Conservation (phyloP, 108 stramenopile genomes). For the Pseudonitzschia delicatissima region DNA sequence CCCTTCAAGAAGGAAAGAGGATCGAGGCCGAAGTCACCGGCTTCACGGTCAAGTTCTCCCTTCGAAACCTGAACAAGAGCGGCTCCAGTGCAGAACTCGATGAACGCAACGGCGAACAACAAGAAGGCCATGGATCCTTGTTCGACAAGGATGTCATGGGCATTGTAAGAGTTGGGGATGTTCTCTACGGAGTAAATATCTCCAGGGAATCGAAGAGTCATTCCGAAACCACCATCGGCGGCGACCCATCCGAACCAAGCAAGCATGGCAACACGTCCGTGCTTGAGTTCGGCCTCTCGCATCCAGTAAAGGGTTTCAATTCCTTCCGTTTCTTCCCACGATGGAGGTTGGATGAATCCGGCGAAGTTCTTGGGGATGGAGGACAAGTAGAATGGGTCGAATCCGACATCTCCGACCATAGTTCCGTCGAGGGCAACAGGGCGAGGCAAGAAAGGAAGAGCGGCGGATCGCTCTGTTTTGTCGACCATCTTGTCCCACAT, state of each 20-base stretch:
- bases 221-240: conserved; percentile 75
- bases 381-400: conserved; percentile 92
- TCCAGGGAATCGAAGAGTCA: conserved; percentile 81
- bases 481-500: conserved; percentile 90
- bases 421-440: conserved; percentile 86
- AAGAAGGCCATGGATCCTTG: conserved; percentile 85
- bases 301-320: conserved; percentile 88
- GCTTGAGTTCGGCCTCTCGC: conserved; percentile 90
- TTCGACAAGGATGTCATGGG: conserved; percentile 74
- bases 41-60: conserved; percentile 87
- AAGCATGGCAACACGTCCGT: conserved; percentile 84
- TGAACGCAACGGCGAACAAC: conserved; percentile 61
- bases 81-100: conserved; percentile 78
- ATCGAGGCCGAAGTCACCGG: conserved; percentile 89
- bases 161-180: conserved; percentile 81
- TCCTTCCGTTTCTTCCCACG: conserved; percentile 80
- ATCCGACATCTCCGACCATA: conserved; percentile 87
- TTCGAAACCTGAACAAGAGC: conserved; percentile 86
- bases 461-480: conserved; percentile 68
- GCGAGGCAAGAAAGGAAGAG: conserved; percentile 84
- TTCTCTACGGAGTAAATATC: conserved; percentile 61
- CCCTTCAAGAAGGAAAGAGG: conserved; percentile 81
- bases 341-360: conserved; percentile 89
- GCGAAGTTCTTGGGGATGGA: conserved; percentile 90
- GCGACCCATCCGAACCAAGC: conserved; percentile 89